phyloP scores from a whole-genome alignment of 2,329 filamentous ascomycete species.

The Neurospora sp. region DNA sequence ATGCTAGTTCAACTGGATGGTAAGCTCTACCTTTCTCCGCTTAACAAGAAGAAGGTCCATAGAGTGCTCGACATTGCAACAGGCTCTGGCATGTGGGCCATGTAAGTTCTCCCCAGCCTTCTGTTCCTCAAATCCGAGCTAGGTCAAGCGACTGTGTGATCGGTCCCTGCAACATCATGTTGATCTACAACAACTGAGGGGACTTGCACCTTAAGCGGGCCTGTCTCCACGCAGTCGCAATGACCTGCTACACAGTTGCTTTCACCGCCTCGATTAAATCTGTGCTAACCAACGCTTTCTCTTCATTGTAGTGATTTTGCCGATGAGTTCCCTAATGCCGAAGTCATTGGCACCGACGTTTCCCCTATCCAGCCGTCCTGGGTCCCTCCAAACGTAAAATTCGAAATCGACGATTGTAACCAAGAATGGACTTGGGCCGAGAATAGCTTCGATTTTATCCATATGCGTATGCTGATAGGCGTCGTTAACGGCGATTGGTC shows the following conservation, averaged over 20 bases:
- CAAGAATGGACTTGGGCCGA: slow-evolving; percentile 39
- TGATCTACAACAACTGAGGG: neutral
- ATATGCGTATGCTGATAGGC: slow-evolving; percentile 43
- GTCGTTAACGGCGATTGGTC: slow-evolving; percentile 41
- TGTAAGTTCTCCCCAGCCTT: neutral
- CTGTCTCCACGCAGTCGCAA: neutral
- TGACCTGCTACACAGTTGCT: neutral
- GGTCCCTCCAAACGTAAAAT: slow-evolving; percentile 41
- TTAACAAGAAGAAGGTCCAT: slow-evolving; percentile 2
- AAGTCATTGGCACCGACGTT: slow-evolving; percentile 15
- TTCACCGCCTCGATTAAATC: neutral
- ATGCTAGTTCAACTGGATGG: slow-evolving; percentile 6
- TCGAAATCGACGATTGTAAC: slow-evolving; percentile 46
- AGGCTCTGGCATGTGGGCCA: slow-evolving; percentile 11
- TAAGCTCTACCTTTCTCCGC: slow-evolving; percentile 5
- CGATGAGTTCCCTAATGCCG: slow-evolving; percentile 13
- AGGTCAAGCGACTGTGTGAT: neutral
- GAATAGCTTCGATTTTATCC: slow-evolving; percentile 46
- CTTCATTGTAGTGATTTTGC: neutral
- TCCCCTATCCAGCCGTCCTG: slow-evolving; percentile 23
- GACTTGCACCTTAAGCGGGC: neutral
- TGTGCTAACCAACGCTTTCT: neutral
- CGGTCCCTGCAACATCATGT: neutral
- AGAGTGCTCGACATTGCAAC: slow-evolving; percentile 10
- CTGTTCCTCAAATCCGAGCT: neutral